A percentile compares a stretch with the other conserved stretches of the same genome.
phyloP scores from a whole-genome alignment of 805 yeast genomes.

The Clavispora carvajalis region DNA sequence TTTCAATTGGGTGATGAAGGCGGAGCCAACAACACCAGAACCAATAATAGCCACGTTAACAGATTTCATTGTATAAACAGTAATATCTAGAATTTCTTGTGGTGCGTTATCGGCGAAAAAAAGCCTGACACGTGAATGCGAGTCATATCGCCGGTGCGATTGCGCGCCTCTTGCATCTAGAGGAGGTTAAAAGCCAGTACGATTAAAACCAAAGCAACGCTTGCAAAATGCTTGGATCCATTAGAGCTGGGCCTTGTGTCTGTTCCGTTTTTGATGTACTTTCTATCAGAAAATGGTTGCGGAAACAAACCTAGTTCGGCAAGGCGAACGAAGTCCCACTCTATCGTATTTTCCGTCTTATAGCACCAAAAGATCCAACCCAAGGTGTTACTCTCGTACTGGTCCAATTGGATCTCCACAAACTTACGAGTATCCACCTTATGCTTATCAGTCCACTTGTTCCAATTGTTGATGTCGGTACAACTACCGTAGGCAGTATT shows the following conservation, averaged over 20 bases:
- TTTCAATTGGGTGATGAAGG: conserved; percentile 78
- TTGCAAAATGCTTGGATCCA: not conserved
- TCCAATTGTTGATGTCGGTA: conserved; percentile 38
- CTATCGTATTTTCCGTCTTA: conserved; percentile 60
- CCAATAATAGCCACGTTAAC: conserved; percentile 49
- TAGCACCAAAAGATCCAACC: conserved; percentile 74
- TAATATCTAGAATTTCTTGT: not conserved
- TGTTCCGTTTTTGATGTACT: conserved; percentile 29
- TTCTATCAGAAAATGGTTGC: conserved; percentile 41
- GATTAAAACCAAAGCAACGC: not conserved
- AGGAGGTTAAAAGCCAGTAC: too few species aligned
- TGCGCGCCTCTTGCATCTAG: not conserved
- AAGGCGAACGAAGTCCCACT: conserved; percentile 59
- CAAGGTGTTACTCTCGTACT: conserved; percentile 37
- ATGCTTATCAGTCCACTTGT: conserved; percentile 24
- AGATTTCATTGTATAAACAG: conserved; percentile 13
- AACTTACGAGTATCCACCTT: conserved; percentile 45
- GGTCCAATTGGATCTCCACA: conserved; percentile 57
- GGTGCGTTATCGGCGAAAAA: not conserved
- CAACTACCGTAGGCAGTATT: conserved; percentile 39
- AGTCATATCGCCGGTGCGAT: not conserved
- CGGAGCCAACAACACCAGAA: conserved; percentile 93
- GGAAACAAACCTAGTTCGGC: conserved; percentile 53
- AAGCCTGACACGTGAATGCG: not conserved
- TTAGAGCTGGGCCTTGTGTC: conserved; percentile 20